Base-by-base conservation (phyloP, 176 grass and related monocot genomes). In the Chrysopogon serrulatus region DNA sequence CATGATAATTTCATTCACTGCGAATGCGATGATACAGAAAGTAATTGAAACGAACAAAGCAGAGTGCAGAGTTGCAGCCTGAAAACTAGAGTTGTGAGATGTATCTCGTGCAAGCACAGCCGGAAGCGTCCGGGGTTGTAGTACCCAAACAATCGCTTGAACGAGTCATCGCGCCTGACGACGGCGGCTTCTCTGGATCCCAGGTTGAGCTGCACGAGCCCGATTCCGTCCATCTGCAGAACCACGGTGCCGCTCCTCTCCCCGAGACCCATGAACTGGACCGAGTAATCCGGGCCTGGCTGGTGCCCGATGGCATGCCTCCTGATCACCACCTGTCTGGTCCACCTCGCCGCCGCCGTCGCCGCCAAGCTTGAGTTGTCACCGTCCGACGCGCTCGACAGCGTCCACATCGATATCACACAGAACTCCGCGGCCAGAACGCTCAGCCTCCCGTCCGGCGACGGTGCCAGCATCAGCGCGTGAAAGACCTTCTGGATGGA, bases 371-470 rank as follows among this genome's bases (percentile, higher is more conserved):
- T 47, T 4, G 27, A 73, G 15, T 13, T 31, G 17, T 74, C 42
- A 15, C 5, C 5, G 10, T 73, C 26, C 2, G 27, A 5, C 3
- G 43, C 8, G 5, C 18, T 5, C 53, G 53, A 56, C 18, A 56
- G 15, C 26, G 27, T 87, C 78, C 71, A 76, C 77, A 81, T 65
- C 4, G 44, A 73, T 86, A 86, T 86, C n/a, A 16, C 36, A 2
- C 1, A 2, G 14, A 3, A 10, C 36, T 67, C 61, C 2, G 27
- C 30, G 10, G 56, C 21, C 13, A 87, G 5, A 14, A 87, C 3
- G 57, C 59, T 56, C 35, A 67, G 78, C 10, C 69, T 73, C 27
- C 69, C 45, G 37, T 41, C 26, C 14, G 28, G 24, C 5, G 35
- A 68, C 0, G 60, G 4, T 12, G 40, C 85, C 14, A 75, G 60